Conservation (phyloP, 345 rosid species). For the Brassica juncea region DNA sequence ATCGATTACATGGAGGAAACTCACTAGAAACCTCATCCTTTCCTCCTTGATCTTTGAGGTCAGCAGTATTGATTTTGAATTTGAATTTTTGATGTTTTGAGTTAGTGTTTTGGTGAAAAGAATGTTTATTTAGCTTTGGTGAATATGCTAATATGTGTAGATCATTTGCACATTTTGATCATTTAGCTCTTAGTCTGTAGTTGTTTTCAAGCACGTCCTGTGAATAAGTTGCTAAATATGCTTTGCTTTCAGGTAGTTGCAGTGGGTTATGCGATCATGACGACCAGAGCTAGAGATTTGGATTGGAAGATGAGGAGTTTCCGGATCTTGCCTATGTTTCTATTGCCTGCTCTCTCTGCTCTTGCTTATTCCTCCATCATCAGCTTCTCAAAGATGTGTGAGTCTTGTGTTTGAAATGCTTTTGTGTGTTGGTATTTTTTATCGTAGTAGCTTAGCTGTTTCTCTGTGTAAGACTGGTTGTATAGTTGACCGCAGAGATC, state of each 20-base stretch:
- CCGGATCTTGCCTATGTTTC: constrained; percentile 68
- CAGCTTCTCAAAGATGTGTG: constrained; percentile 67
- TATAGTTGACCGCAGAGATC: constrained; percentile 83
- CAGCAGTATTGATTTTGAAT: not conserved
- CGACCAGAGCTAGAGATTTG: constrained; percentile 61
- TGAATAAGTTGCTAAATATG: not conserved
- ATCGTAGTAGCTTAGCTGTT: not conserved
- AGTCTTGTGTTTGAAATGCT: constrained; percentile 33
- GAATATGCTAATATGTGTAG: no score
- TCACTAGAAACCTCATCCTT: constrained; percentile 57
- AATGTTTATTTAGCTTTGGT: no score
- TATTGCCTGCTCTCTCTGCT: constrained; percentile 60
- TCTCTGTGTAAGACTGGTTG: constrained; percentile 15
- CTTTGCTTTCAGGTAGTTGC: constrained; percentile 56
- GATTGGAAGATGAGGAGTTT: constrained; percentile 72
- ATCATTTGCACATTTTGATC: no score
- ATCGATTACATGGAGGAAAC: constrained; percentile 63
- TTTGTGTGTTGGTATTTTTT: not conserved
- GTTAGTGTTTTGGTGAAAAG: not conserved
- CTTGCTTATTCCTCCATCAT: constrained; percentile 52
- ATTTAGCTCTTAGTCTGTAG: no score
- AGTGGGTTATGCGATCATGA: constrained; percentile 65
- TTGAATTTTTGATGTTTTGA: not conserved
- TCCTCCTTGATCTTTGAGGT: constrained; percentile 81
- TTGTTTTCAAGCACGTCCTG: no score